Conservation (phyloP, 1,284 basidiomycete species). For the Irpex lacteus region DNA sequence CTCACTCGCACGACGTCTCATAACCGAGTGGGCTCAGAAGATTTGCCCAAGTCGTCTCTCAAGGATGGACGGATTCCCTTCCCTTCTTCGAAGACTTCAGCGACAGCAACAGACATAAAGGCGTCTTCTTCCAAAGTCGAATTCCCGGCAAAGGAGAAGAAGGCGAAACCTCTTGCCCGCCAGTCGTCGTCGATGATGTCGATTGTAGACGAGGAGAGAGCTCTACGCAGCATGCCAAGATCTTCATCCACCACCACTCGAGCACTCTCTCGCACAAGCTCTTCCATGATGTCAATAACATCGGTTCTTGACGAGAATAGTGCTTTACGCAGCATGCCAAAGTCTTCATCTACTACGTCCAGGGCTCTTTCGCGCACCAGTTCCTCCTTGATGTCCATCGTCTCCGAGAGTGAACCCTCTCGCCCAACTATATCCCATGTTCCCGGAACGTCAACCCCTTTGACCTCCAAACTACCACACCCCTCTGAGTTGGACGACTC, state of each 20-base stretch:
- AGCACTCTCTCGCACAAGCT: background rate
- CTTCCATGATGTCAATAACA: background rate
- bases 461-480: background rate
- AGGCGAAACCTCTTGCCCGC: background rate
- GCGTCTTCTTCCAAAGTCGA: background rate
- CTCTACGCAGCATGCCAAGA: background rate
- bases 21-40: background rate
- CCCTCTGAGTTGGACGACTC: background rate
- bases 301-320: background rate
- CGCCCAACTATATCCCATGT: background rate
- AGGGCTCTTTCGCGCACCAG: background rate
- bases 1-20: background rate
- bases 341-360: background rate
- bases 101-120: background rate
- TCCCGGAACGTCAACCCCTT: background rate
- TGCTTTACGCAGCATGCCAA: background rate
- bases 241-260: background rate
- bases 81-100: background rate
- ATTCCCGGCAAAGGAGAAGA: background rate
- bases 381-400: background rate
- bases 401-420: background rate
- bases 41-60: background rate
- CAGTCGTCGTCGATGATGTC: slow-evolving; percentile 3
- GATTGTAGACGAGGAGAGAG: background rate
- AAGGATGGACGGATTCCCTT: background rate